Percentiles rank a stretch among this genome's conserved stretches.
These are phyloP conservation scores for Populus simonii DNA, from an alignment of 345 rosid genomes.

Conservation along the genomic window DNA sequence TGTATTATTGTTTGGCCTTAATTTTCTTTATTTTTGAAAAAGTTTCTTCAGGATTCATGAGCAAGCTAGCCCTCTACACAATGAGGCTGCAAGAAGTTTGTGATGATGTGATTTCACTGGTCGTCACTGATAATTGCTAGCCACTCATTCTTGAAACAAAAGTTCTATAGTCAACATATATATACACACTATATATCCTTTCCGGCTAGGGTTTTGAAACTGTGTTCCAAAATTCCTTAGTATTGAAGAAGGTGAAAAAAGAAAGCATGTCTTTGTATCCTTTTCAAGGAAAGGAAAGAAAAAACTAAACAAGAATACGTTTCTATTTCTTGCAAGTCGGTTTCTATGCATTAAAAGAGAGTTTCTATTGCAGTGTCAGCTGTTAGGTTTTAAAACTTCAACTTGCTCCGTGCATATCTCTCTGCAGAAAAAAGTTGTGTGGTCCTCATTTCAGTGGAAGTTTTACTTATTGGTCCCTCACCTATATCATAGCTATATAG, in stretches of 20 bases:
- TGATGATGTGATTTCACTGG: neutral
- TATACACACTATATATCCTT: neutral
- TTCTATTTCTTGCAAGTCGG: neutral
- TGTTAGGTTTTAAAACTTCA: slow-evolving; percentile 12
- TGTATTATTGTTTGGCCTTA: neutral
- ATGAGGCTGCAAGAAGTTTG: neutral
- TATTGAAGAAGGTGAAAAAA: slow-evolving; percentile 11
- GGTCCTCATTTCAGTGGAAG: slow-evolving; percentile 41
- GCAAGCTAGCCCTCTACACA: neutral
- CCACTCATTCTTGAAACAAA: neutral
- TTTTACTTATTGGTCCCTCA: slow-evolving; percentile 41
- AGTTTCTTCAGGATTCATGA: neutral
- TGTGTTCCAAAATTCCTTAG: slow-evolving; percentile 17
- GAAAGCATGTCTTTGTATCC: neutral
- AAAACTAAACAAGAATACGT: slow-evolving; percentile 25
- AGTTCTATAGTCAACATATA: neutral
- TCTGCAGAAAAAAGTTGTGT: slow-evolving; percentile 30
- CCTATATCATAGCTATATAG: slow-evolving; percentile 13
- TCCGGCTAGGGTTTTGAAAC: slow-evolving; percentile 6
- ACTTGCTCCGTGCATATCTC: slow-evolving; percentile 34
- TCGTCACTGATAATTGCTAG: neutral
- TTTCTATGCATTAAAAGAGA: neutral
- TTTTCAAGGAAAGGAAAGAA: slow-evolving; percentile 13
- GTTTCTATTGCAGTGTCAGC: neutral
- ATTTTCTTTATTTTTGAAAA: neutral